Percentiles rank a stretch among this genome's conserved stretches.
phyloP scores from a whole-genome alignment of 176 grass and related monocot genomes.

The Elaeis guineensis region DNA sequence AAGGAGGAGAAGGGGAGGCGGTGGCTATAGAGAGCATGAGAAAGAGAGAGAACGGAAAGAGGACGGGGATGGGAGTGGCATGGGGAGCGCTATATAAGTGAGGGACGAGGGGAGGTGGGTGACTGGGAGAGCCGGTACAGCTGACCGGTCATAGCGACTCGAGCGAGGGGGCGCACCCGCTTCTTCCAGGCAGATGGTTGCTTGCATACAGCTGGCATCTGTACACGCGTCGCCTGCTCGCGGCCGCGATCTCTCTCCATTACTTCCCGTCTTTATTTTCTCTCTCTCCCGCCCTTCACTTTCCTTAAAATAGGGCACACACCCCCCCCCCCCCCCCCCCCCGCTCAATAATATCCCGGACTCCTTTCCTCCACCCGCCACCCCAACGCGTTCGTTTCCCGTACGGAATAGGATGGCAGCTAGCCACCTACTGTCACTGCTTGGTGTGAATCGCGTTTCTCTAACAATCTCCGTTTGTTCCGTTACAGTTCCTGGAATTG shows the following conservation, averaged over 20 bases:
- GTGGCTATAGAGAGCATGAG: not conserved
- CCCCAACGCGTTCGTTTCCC: too few relatives aligned
- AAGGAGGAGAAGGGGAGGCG: not conserved
- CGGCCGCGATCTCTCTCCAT: not conserved
- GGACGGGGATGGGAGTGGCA: not conserved
- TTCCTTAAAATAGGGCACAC: not conserved
- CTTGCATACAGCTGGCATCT: slow-evolving; percentile 34
- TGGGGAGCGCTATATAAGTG: not conserved
- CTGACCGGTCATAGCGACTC: slow-evolving; percentile 4
- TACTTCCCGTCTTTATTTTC: not conserved
- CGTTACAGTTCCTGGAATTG: not conserved
- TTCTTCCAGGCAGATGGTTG: slow-evolving; percentile 27
- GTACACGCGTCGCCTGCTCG: slow-evolving; percentile 27
- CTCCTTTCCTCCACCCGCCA: not conserved
- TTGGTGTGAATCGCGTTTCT: too few relatives aligned
- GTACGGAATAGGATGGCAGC: too few relatives aligned
- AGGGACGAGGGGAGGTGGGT: not conserved
- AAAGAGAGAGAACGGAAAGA: not conserved
- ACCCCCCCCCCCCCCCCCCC: not conserved
- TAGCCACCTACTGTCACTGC: too few relatives aligned
- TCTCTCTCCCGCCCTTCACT: not conserved
- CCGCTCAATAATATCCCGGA: not conserved
- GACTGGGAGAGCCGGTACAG: slow-evolving; percentile 16
- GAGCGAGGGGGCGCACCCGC: not conserved
- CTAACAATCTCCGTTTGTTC: not conserved